Percentiles rank a stretch among this genome's conserved stretches.
Evolutionary conservation across 352 stramenopile species (phyloP).

Genomic region (Elongisporangium undulatum): DNA sequence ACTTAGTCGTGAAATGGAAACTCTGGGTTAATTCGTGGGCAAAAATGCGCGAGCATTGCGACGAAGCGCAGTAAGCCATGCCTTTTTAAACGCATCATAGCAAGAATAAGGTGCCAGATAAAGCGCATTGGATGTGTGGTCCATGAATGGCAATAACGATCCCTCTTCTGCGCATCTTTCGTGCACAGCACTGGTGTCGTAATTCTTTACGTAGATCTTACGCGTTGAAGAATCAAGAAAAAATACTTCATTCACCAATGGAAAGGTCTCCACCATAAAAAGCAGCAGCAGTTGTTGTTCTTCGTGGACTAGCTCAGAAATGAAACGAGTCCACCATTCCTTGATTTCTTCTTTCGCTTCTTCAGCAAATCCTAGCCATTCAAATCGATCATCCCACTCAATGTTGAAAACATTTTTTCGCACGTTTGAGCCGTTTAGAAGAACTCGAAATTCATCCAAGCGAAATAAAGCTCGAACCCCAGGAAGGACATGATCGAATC

Average conservation of each 20-base stretch:
- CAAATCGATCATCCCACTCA: slow-evolving; percentile 21
- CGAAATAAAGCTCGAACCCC: slow-evolving; percentile 43
- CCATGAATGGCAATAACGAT: slow-evolving; percentile 32
- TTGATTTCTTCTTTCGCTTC: slow-evolving; percentile 7
- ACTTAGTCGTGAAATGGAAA: background rate
- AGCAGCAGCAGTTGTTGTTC: slow-evolving; percentile 56
- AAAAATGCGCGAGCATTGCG: slow-evolving; percentile 29
- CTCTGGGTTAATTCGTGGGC: slow-evolving; percentile 3
- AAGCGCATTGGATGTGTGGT: slow-evolving; percentile 28
- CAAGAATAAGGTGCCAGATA: slow-evolving; percentile 45
- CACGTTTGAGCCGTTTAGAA: slow-evolving; percentile 34
- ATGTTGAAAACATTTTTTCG: slow-evolving; percentile 29
- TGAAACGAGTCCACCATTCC: slow-evolving; percentile 40
- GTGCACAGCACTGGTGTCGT: slow-evolving; percentile 5
- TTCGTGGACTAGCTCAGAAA: slow-evolving; percentile 50
- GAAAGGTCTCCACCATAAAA: slow-evolving; percentile 44
- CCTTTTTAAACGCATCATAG: slow-evolving; percentile 45
- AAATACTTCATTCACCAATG: slow-evolving; percentile 36
- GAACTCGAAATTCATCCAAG: slow-evolving; percentile 42
- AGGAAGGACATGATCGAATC: slow-evolving; percentile 55
- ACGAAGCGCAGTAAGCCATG: slow-evolving; percentile 38
- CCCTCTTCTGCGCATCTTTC: slow-evolving; percentile 15
- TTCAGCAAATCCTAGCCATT: slow-evolving; percentile 8
- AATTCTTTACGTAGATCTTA: slow-evolving; percentile 1
- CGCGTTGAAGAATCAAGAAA: slow-evolving; percentile 14